Percentiles rank a stretch among this genome's conserved stretches.
Conservation (phyloP, 441 rosid genomes). For the Corymbia citriodora region DNA sequence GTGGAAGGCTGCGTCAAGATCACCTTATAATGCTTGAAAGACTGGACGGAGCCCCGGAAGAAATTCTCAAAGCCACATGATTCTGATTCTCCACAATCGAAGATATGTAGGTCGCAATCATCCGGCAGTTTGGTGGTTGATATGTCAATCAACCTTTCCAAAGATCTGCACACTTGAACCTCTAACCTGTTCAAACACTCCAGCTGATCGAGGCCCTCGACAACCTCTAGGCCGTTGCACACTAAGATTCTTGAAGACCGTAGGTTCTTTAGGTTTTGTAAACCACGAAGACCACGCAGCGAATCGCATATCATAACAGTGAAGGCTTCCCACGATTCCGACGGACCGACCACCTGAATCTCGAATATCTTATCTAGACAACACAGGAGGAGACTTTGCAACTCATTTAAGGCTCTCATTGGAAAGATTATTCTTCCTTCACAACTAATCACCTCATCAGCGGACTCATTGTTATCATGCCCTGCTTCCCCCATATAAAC, state of each 20-base stretch:
- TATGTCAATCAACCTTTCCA: not conserved
- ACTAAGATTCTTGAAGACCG: fast-evolving
- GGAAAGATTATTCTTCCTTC: not conserved
- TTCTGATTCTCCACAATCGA: fast-evolving
- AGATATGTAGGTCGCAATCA: not conserved
- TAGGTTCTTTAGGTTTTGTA: no score
- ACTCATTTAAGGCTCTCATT: not conserved
- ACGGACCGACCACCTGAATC: no score
- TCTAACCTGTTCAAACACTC: not conserved
- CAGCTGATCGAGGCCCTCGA: not conserved
- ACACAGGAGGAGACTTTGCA: fast-evolving
- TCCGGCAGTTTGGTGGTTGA: not conserved
- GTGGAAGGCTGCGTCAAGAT: no score
- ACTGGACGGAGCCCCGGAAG: not conserved
- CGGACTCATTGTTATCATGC: no score
- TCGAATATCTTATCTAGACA: fast-evolving
- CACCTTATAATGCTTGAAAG: not conserved
- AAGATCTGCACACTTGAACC: no score
- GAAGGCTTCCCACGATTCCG: not conserved
- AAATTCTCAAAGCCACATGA: no score
- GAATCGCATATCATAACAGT: fast-evolving
- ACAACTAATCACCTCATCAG: not conserved
- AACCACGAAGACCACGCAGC: not conserved
- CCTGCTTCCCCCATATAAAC: not conserved
- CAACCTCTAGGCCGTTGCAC: not conserved